Evolutionary conservation across 352 stramenopile species (phyloP), one percentile per base, ranked within the genome.

Genomic region (Globisporangium acanthophoron): DNA sequence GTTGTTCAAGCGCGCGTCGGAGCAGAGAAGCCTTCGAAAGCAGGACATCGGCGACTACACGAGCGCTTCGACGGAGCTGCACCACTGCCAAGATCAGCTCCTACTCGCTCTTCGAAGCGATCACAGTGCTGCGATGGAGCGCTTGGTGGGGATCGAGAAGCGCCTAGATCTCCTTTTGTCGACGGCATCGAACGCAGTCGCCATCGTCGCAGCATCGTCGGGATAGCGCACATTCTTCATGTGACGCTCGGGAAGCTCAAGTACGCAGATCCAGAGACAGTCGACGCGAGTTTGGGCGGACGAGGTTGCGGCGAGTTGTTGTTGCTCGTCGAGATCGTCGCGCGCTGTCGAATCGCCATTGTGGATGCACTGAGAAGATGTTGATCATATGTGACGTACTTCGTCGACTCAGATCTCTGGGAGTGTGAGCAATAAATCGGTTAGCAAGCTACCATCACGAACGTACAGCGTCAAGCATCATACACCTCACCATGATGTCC

Each of bases 361-460:
- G 75, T 63, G 12, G 77, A 87, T 7, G 80, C 65, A 31, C 76
- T 81, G 41, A 90, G 72, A 12, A 90, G 57, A 35, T 82, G 73
- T 7, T 73, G 66, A 35, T 87, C 71, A 52, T 88, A 87, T 5
- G 70, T 67, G 11, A 70, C 59, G 48, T 41, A 69, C 61, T 29
- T 64, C 55, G 27, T 65, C 64, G 20, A 67, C 43, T 73, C 68
- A 8, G 58, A 67, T 60, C 61, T 75, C 71, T 86, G 33, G 9
- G 12, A 39, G 33, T 9, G 9, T 18, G 47, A 13, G 8, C 15
- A 67, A 40, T 59, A 49, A 7, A 13, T 3, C 39, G 61, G 24
- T 37, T 3, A 13, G 37, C 39, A 49, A 39, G 27, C 24, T 13
- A 9, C 4, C 9, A 37, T 6, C 18, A 45, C 16, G 3, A 2